These are phyloP conservation scores for Hemileccinum rubropunctum DNA, from an alignment of 768 basidiomycete genomes.

Conservation along the genomic window DNA sequence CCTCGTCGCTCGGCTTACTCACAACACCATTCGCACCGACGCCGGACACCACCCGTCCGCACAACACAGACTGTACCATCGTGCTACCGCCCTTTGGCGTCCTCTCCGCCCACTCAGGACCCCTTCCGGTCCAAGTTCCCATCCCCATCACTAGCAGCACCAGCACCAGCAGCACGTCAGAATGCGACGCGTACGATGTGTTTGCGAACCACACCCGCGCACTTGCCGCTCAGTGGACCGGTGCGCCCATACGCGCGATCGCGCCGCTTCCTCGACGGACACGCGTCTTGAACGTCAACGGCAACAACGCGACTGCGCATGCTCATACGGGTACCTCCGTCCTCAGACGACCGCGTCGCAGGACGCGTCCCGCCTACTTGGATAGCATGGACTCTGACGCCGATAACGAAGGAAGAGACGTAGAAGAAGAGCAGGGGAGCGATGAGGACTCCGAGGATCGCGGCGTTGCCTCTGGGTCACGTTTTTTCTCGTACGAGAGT, in stretches of 20 bases:
- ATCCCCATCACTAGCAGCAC: background rate
- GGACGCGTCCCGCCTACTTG: no score
- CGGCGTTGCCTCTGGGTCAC: background rate
- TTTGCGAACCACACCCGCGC: background rate
- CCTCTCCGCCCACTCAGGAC: background rate
- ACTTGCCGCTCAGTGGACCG: conserved; percentile 13
- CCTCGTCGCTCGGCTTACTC: conserved; percentile 5
- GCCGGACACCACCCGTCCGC: background rate
- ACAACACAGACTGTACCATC: background rate
- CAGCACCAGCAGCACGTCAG: background rate
- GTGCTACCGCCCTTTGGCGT: background rate
- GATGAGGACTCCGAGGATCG: background rate
- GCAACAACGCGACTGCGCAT: no score
- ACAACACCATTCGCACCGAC: background rate
- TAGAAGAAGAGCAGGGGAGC: background rate
- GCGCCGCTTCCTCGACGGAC: conserved; percentile 18
- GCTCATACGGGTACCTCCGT: no score
- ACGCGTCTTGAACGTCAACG: background rate
- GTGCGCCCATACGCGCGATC: conserved; percentile 24
- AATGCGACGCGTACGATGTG: conserved; percentile 1
- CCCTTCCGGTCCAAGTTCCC: no score
- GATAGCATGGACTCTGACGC: background rate
- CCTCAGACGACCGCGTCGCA: no score
- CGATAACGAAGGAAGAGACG: background rate
- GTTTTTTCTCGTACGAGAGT: conserved; percentile 23